Evolutionary conservation across 2,329 filamentous ascomycete genomes (phyloP).

Genomic region (Aspergillus pseudoviridinutans): DNA sequence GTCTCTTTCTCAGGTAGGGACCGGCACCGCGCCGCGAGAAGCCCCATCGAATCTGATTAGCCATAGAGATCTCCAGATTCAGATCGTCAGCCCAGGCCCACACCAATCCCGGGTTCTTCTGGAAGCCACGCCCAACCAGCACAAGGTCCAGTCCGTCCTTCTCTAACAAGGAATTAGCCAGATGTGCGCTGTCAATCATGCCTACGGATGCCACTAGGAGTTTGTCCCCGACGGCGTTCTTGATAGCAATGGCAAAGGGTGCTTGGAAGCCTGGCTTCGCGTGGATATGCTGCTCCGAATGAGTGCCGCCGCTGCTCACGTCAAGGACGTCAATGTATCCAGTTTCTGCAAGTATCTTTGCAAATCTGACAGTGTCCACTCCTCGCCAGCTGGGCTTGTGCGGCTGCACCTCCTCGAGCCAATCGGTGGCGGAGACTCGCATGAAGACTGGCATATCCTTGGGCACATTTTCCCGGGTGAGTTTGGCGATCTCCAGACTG

Average conservation of each 20-base stretch:
- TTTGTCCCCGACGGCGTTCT: slow-evolving; percentile 65
- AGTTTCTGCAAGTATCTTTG: slow-evolving; percentile 61
- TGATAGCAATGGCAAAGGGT: slow-evolving; percentile 66
- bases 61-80: slow-evolving; percentile 65
- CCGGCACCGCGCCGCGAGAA: slow-evolving; percentile 32
- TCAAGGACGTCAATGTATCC: slow-evolving; percentile 77
- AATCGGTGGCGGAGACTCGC: slow-evolving; percentile 68
- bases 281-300: slow-evolving; percentile 31
- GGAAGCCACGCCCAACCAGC: slow-evolving; percentile 69
- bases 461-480: slow-evolving; percentile 59
- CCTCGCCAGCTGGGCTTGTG: slow-evolving; percentile 62
- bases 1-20: slow-evolving; percentile 11
- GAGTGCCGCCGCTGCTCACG: slow-evolving; percentile 52
- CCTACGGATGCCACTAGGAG: slow-evolving; percentile 73
- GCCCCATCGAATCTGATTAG: slow-evolving; percentile 64
- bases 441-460: slow-evolving; percentile 66
- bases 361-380: slow-evolving; percentile 62
- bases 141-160: slow-evolving; percentile 60
- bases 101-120: slow-evolving; percentile 77
- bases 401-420: slow-evolving; percentile 61
- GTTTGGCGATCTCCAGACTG: slow-evolving; percentile 62
- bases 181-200: slow-evolving; percentile 63
- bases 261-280: slow-evolving; percentile 66
- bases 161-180: slow-evolving; percentile 61
- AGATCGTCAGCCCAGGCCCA: slow-evolving; percentile 69